phyloP scores from a whole-genome alignment of 1,139 yeast species.

The Williopsis jadinii region DNA sequence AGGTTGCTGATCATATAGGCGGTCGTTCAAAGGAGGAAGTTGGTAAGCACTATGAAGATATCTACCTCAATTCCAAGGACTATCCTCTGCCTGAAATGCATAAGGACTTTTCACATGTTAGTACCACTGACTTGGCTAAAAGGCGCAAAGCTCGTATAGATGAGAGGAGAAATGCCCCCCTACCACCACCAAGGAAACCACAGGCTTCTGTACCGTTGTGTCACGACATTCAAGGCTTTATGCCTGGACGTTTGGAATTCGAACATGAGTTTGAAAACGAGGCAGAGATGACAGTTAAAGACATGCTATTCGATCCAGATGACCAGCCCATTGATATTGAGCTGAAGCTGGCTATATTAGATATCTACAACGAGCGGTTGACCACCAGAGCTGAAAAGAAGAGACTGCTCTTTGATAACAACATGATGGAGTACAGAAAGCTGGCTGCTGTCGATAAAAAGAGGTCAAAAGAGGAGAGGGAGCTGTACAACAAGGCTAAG shows the following conservation, averaged over 20 bases:
- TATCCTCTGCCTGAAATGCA: constrained; percentile 84
- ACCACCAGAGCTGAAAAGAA: constrained; percentile 92
- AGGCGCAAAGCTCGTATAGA: constrained; percentile 69
- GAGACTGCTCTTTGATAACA: constrained; percentile 69
- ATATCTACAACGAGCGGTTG: constrained; percentile 82
- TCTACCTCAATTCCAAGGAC: constrained; percentile 58
- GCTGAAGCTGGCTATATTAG: constrained; percentile 77
- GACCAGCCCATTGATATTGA: constrained; percentile 86
- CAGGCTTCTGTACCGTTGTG: constrained; percentile 92
- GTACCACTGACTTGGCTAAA: constrained; percentile 64
- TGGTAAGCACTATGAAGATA: constrained; percentile 66
- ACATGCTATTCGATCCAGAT: constrained; percentile 91
- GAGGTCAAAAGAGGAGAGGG: constrained; percentile 85
- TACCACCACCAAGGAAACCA: constrained; percentile 80
- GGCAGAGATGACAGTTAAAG: constrained; percentile 90
- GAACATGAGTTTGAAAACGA: constrained; percentile 96
- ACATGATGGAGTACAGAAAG: constrained; percentile 76
- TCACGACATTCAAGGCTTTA: constrained; percentile 94
- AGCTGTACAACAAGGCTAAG: constrained; percentile 63
- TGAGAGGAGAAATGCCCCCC: constrained; percentile 55
- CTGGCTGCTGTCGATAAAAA: constrained; percentile 52
- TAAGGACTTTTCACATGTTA: constrained; percentile 50
- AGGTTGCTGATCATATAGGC: constrained; percentile 90
- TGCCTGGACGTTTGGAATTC: constrained; percentile 98
- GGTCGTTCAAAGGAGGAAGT: constrained; percentile 90